Evolutionary conservation across 257 asterid genomes (phyloP).

Genomic region (Solanum bulbocastanum): DNA sequence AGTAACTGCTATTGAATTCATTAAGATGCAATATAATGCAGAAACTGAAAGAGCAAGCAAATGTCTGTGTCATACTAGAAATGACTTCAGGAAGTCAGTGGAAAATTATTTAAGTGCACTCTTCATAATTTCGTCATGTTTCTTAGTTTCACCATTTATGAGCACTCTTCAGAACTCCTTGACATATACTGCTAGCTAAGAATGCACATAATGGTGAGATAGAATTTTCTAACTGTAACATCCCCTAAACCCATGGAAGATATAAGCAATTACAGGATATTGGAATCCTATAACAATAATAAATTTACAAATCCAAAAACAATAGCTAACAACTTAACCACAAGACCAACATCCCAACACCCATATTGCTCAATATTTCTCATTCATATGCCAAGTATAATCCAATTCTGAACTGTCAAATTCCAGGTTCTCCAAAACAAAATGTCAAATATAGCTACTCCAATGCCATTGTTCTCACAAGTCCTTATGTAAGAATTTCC

Average conservation of each 20-base stretch:
- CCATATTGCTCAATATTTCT: not conserved
- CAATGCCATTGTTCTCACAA: no score
- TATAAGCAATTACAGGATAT: not conserved
- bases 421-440: not conserved
- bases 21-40: not conserved
- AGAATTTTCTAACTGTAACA: not conserved
- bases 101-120: not conserved
- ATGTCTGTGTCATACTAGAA: not conserved
- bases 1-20: not conserved
- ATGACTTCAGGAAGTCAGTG: not conserved
- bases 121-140: not conserved
- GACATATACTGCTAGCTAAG: not conserved
- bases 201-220: not conserved
- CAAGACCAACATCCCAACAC: not conserved
- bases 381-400: no score
- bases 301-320: not conserved
- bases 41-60: not conserved
- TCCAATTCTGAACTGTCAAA: not conserved
- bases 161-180: not conserved
- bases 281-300: not conserved
- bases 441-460: not conserved
- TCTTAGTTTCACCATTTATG: not conserved
- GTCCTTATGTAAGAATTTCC: no score
- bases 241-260: not conserved
- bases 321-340: not conserved